Base-by-base conservation (phyloP, 2,329 filamentous ascomycete genomes). In the Ophiostoma perfectum region DNA sequence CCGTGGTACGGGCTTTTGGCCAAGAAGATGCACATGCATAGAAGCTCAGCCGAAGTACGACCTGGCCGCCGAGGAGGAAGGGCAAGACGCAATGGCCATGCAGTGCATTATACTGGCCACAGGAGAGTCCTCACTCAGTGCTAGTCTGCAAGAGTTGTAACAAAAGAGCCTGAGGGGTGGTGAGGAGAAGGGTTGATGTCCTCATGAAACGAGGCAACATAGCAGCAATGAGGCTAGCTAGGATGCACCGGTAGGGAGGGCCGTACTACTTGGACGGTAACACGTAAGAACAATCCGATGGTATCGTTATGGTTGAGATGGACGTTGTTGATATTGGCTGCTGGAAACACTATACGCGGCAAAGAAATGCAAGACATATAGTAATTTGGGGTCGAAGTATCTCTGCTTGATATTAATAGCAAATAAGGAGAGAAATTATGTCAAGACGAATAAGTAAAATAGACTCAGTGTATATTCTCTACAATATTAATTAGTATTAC, bases 31-130 rank as follows among this genome's bases (percentile, higher is more conserved):
- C 49, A 55, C 49, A 27, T 55, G 49, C 49, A 55, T 55, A 18
- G n/a, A 36, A 55, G 49, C 12, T 55, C 49, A 55, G n/a, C 49
- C 49, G 49, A 55, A 55, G n/a, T 55, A 55, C 49, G 49, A 55
- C 49, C 49, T 55, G 49, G 49, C 18, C n/a, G 49, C 49, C n/a
- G 49, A 55, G 49, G 49, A 55, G 49, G 18, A 55, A 18, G 49
- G n/a, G 45, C 5, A 5, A 16, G 16, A 47, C 12, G 12, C 45
- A 47, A 4, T 27, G 49, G 8, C 49, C 49, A 18, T 55, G 49
- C 18, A 5, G 49, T 55, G n/a, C n/a, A 27, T 55, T 55, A 27
- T 55, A 27, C 27, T 55, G 49, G 49, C 49, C 18, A 18, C n/a
- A 27, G 18, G 5, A 47, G 42, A 12, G 42, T 7, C 12, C 42